Base-by-base conservation (phyloP, 1,139 yeast genomes). In the Geotrichum europaeum region DNA sequence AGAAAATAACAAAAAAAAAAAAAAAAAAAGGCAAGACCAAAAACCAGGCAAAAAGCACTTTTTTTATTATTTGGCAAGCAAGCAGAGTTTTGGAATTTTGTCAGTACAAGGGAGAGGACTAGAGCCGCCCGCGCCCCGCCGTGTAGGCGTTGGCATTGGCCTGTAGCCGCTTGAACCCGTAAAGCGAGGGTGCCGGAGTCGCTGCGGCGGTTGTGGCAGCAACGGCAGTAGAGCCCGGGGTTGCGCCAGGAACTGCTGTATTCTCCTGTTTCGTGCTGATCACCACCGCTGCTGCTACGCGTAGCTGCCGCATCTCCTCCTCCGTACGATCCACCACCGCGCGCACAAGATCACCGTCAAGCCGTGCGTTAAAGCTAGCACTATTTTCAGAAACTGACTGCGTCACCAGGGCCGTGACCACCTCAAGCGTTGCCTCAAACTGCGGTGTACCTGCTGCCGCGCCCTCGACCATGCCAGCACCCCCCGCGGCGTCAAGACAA, bases 31-130 rank as follows among this genome's bases (percentile, higher is more conserved):
- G 10, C 9, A 7, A 32, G 6, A 32, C 34, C 34, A 32, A 32
- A 32, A 32, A n/a, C n/a, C n/a, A 32, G 10, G 6, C 34, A 32
- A 32, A 32, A 32, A 32, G 10, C 34, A 32, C 34, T 32, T 32
- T 32, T 32, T 32, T 25, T 25, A 5, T 25, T 47, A 5, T 36
- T 30, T 5, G 18, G 65, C 81, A 24, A 5, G 25, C 25, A 24
- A 24, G 4, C 25, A 3, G n/a, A 3, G 25, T 5, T 3, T 24
- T 24, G 25, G 4, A 24, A 24, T 24, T 24, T 24, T 24, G 25
- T 24, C 25, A 24, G 4, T 5, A 24, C 25, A 24, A 85, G 40
- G 81, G 67, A n/a, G n/a, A n/a, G n/a, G n/a, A n/a, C 62, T 72
- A 76, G 65, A 77, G 73, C 52, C 71, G 67, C 62, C 68, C 69